phyloP scores from a whole-genome alignment of 352 stramenopile genomes.

The Globisporangium megalacanthum region DNA sequence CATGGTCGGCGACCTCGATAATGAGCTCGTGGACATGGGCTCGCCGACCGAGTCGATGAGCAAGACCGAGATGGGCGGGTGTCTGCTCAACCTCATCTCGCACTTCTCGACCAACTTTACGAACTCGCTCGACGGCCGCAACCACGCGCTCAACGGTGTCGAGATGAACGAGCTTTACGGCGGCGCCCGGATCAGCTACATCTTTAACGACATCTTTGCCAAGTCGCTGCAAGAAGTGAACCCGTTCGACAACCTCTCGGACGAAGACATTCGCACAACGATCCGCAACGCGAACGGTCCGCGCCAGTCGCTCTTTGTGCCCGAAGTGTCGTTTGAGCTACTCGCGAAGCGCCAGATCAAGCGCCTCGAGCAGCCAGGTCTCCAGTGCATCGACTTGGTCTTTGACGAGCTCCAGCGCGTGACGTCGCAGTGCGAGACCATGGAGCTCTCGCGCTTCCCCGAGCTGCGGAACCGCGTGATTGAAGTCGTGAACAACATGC shows the following conservation, averaged over 20 bases:
- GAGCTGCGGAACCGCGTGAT: conserved; percentile 94
- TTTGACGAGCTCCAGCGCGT: conserved; percentile 98
- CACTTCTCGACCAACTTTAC: conserved; percentile 89
- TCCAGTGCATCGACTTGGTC: conserved; percentile 98
- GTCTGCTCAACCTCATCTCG: conserved; percentile 93
- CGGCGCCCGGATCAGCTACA: conserved; percentile 97
- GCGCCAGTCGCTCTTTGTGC: conserved; percentile 96
- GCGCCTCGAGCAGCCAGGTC: conserved; percentile 91
- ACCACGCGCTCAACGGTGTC: conserved; percentile 66
- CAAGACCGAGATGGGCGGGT: conserved; percentile 89
- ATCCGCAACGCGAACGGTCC: conserved; percentile 99
- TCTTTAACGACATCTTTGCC: conserved; percentile 97
- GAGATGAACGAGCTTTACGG: conserved; percentile 94
- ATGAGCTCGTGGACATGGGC: conserved; percentile 95
- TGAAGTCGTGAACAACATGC: conserved; percentile 90
- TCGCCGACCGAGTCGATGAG: conserved; percentile 85
- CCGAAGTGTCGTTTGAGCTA: conserved; percentile 98
- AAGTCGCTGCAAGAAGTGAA: conserved; percentile 90
- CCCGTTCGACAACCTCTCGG: conserved; percentile 95
- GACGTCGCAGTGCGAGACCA: conserved; percentile 92
- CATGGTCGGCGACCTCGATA: conserved; percentile 94
- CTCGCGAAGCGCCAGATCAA: conserved; percentile 97
- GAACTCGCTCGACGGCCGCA: conserved; percentile 86
- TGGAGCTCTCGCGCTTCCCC: conserved; percentile 94
- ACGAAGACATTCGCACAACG: conserved; percentile 98